phyloP scores from a whole-genome alignment of 139 green algal genomes.

The Pycnococcus provasolii region DNA sequence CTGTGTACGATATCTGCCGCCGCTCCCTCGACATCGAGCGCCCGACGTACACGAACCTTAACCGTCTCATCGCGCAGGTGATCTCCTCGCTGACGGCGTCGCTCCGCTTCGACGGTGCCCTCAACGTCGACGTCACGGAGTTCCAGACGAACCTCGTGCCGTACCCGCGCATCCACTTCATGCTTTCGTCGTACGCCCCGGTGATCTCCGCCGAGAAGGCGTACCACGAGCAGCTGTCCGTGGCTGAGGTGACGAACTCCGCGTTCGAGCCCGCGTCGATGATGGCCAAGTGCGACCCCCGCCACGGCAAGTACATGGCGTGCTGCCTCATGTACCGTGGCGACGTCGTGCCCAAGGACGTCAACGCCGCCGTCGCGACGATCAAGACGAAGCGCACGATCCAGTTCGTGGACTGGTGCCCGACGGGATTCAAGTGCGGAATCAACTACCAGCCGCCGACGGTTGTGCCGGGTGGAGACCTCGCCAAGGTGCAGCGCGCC shows the following conservation, averaged over 20 bases:
- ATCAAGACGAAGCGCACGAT: constrained; percentile 99
- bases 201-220: constrained; percentile 50
- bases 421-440: constrained; percentile 98
- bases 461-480: constrained; percentile 89
- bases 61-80: constrained; percentile 44
- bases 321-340: constrained; percentile 99
- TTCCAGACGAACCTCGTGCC: constrained; percentile 56
- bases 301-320: constrained; percentile 89
- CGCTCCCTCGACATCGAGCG: constrained; percentile 44
- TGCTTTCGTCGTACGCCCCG: constrained; percentile 47
- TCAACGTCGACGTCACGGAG: constrained; percentile 50
- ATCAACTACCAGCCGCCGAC: constrained; percentile 99
- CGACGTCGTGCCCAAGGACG: constrained; percentile 98
- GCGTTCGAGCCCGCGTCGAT: constrained; percentile 44
- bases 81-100: constrained; percentile 51
- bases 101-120: constrained; percentile 45
- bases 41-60: constrained; percentile 54
- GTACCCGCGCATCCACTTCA: constrained; percentile 52
- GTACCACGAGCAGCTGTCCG: constrained; percentile 46
- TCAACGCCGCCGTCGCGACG: constrained; percentile 89
- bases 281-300: constrained; percentile 50
- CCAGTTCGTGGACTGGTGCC: constrained; percentile 97
- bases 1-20: constrained; percentile 51
- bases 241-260: constrained; percentile 45
- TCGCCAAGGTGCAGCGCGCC: constrained; percentile 97